A percentile compares a stretch with the other conserved stretches of the same genome.
Evolutionary conservation across 164 flowering plant species (phyloP).

Genomic region (Warburgia ugandensis): DNA sequence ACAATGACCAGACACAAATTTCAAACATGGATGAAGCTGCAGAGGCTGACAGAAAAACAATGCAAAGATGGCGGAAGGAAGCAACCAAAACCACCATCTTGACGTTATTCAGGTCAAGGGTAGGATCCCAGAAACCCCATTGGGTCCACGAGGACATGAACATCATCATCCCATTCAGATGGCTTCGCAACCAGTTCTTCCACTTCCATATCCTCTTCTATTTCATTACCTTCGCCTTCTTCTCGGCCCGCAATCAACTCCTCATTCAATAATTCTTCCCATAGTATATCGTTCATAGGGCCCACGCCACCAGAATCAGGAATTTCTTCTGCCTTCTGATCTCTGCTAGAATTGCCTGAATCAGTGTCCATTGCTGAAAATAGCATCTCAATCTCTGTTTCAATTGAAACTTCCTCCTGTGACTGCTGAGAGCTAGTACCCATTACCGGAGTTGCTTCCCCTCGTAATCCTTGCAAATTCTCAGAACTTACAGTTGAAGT

Average conservation of each 20-base stretch:
- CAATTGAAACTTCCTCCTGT: conserved; percentile 18
- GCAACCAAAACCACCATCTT: background rate
- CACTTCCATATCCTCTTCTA: conserved; percentile 31
- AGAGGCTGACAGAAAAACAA: background rate
- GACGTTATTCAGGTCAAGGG: background rate
- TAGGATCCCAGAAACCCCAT: conserved; percentile 8
- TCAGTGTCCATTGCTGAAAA: conserved; percentile 14
- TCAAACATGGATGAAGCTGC: background rate
- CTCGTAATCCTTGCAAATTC: conserved; percentile 10
- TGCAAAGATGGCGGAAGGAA: background rate
- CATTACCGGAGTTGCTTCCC: conserved; percentile 1
- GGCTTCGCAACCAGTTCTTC: conserved; percentile 38
- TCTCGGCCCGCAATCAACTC: conserved; percentile 16
- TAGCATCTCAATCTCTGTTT: conserved; percentile 14
- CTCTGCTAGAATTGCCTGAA: conserved; percentile 2
- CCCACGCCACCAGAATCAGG: conserved; percentile 3
- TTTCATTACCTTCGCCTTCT: conserved; percentile 17
- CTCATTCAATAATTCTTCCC: conserved; percentile 43
- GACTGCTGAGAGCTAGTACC: background rate
- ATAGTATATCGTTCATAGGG: conserved; percentile 20
- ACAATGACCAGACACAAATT: background rate
- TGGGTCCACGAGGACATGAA: conserved; percentile 23
- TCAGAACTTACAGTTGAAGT: conserved; percentile 15
- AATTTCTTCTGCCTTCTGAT: conserved; percentile 5
- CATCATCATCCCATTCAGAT: conserved; percentile 20